Percentiles rank a stretch among this genome's conserved stretches.
These are phyloP conservation scores for Bruguiera gymnorhiza DNA, from an alignment of 345 rosid species.

Conservation along the genomic window DNA sequence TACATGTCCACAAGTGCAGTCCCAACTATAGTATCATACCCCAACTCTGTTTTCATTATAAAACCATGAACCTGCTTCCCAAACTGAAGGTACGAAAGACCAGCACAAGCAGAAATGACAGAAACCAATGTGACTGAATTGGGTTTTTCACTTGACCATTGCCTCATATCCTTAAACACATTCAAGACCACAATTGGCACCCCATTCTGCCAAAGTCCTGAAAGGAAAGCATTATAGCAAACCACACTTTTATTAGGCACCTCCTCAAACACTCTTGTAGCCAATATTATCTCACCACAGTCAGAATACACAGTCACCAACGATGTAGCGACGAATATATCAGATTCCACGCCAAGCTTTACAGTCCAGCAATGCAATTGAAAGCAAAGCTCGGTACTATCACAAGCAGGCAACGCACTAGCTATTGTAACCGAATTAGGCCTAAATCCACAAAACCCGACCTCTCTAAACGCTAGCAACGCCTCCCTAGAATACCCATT, in stretches of 20 bases:
- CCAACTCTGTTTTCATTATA: constrained; percentile 29
- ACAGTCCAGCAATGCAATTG: constrained; percentile 56
- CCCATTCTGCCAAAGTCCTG: constrained; percentile 52
- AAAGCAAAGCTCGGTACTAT: constrained; percentile 28
- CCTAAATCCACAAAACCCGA: constrained; percentile 27
- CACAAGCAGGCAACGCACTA: constrained; percentile 45
- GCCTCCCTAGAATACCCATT: constrained; percentile 41
- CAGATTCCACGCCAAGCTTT: constrained; percentile 49
- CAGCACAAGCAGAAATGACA: constrained; percentile 51
- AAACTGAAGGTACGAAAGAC: constrained; percentile 38
- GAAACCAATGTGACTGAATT: constrained; percentile 47
- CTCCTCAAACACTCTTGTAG: constrained; percentile 44
- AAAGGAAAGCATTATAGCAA: constrained; percentile 52
- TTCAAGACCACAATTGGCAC: constrained; percentile 33
- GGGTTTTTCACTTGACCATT: constrained; percentile 35
- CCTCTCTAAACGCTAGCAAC: constrained; percentile 41
- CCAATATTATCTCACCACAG: constrained; percentile 37
- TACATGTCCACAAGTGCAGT: constrained; percentile 65
- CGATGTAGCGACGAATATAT: constrained; percentile 55
- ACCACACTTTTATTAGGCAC: constrained; percentile 47
- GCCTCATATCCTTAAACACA: constrained; percentile 53
- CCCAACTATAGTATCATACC: constrained; percentile 43
- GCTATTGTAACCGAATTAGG: constrained; percentile 60
- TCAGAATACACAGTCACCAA: constrained; percentile 51
- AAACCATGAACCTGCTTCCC: constrained; percentile 57